Evolutionary conservation across 1,139 yeast species (phyloP).

Genomic region (Lodderomyces pseudojiufengensis): DNA sequence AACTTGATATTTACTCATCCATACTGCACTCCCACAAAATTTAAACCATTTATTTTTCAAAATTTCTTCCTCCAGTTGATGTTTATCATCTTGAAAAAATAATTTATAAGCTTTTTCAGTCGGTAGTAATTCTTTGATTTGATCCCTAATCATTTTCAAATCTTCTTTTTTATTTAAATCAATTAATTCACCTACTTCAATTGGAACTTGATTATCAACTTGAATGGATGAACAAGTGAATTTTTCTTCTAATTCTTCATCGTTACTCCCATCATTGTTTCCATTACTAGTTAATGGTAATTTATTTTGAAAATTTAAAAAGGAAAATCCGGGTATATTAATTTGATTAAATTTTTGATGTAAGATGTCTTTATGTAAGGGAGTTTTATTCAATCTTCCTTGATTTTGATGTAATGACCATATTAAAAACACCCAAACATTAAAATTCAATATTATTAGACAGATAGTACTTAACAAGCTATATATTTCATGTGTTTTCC

Average conservation of each 20-base stretch:
- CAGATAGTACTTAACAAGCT: not conserved
- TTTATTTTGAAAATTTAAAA: not conserved
- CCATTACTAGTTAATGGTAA: too few relatives aligned
- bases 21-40: conserved; percentile 32
- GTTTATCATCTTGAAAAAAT: conserved; percentile 12
- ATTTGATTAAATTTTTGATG: not conserved
- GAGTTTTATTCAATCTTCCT: not conserved
- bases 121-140: conserved; percentile 6
- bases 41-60: conserved; percentile 26
- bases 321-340: conserved; percentile 1
- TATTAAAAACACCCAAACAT: conserved; percentile 2
- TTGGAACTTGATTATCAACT: not conserved
- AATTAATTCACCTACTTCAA: conserved; percentile 6
- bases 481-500: not conserved
- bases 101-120: conserved; percentile 6
- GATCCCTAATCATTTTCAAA: conserved; percentile 9
- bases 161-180: conserved; percentile 11
- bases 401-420: conserved; percentile 1
- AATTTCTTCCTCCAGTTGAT: conserved; percentile 14
- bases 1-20: conserved; percentile 31
- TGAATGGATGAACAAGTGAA: too few relatives aligned
- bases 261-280: too few relatives aligned
- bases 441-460: conserved; percentile 1
- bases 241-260: too few relatives aligned
- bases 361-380: not conserved